These are phyloP conservation scores for Panaeolus papilionaceus DNA, from an alignment of 768 basidiomycete species.

Conservation along the genomic window DNA sequence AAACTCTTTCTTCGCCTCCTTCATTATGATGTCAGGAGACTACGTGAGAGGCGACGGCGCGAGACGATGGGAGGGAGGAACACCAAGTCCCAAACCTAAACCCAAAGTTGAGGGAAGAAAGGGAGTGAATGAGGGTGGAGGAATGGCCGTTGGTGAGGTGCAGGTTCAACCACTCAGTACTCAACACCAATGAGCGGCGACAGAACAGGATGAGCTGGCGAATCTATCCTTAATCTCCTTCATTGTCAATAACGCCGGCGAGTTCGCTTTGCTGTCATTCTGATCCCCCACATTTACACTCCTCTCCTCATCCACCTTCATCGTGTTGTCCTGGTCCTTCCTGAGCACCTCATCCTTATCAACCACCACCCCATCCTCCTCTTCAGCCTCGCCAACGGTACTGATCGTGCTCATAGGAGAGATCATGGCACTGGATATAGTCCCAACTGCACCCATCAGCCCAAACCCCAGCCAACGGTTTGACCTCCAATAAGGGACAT, in stretches of 20 bases:
- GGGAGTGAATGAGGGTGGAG: neutral
- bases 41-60: too few species aligned
- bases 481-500: neutral
- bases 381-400: conserved; percentile 12
- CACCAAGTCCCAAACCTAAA: neutral
- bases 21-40: too few species aligned
- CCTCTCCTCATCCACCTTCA: conserved; percentile 11
- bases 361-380: conserved; percentile 21
- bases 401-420: neutral
- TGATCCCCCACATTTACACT: neutral
- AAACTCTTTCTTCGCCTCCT: too few species aligned
- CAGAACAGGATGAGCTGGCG: neutral
- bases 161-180: conserved; percentile 1
- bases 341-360: conserved; percentile 17
- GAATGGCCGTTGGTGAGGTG: neutral
- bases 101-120: neutral
- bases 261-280: neutral
- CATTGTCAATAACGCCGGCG: neutral
- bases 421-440: neutral
- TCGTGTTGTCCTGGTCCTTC: conserved; percentile 3
- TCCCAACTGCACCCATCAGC: neutral
- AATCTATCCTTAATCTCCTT: neutral
- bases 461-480: neutral
- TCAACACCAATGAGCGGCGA: conserved; percentile 1
- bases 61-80: neutral